Evolutionary conservation across 2,329 filamentous ascomycete genomes (phyloP), one percentile per base, ranked within the genome.

Genomic region (Botrytis cinerea): DNA sequence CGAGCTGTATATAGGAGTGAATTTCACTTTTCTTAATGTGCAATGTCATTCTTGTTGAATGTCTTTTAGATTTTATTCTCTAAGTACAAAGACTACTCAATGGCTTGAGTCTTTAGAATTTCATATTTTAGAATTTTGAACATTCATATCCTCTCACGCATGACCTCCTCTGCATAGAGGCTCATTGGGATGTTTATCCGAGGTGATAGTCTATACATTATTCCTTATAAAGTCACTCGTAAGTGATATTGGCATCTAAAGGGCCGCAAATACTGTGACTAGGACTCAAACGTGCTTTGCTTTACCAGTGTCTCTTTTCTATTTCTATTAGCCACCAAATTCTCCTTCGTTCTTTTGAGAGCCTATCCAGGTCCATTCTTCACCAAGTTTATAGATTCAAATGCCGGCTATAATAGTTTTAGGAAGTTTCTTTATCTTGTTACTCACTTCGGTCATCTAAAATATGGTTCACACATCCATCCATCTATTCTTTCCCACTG

Each of bases 341-440:
- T 73, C 89, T 86, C 80, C 87, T 91, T 80, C 90, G 92, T 78
- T 90, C 90, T 5, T 5, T 82, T 92, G 16, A 86, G 89, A 28
- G 88, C 87, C 73, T 91, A 91, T 76, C 90, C 90, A 1, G 90
- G 90, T 1, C 91, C 90, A 0, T 82, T 90, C 66, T 79, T 91
- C 60, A 89, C 88, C 73, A 90, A 88, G 79, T 81, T 91, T 77
- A 90, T 89, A n/a, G 86, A 90, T 78, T 87, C 84, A 76, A 87
- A 91, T 78, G 88, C 90, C 80, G 87, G 92, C 45, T 95, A 93
- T 81, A 90, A 94, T 77, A 91, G 92, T 66, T 92, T 90, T 82
- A 91, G 89, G 78, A 93, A 92, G 70, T 90, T 92, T 77, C 87
- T 92, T 1, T 92, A 95, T 80, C 86, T 95, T 28, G 89, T 92